Evolutionary conservation across 768 basidiomycete genomes (phyloP).

Genomic region (Russula brevipes): DNA sequence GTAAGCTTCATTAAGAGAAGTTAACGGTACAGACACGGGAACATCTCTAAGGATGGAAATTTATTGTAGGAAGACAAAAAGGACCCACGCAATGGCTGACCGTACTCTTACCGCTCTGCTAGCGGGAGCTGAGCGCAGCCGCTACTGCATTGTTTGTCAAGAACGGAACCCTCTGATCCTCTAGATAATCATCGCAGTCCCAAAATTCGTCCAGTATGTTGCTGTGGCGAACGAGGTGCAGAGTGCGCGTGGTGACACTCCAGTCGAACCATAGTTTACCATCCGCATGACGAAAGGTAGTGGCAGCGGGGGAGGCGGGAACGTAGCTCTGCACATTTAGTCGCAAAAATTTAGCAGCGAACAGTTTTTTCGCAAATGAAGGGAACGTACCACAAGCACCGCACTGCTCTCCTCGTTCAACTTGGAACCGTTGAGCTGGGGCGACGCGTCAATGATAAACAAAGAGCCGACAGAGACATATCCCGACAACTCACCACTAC

Average conservation of each 20-base stretch:
- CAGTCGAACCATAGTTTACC: slow-evolving; percentile 1
- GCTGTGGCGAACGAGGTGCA: slow-evolving; percentile 45
- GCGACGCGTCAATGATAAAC: slow-evolving; percentile 37
- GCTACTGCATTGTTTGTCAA: slow-evolving; percentile 35
- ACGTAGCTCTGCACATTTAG: slow-evolving; percentile 5
- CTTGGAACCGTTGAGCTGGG: slow-evolving; percentile 36
- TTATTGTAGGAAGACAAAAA: not conserved
- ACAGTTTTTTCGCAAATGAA: not conserved
- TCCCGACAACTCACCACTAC: too few relatives aligned
- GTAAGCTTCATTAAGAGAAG: slow-evolving; percentile 1
- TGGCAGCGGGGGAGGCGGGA: not conserved
- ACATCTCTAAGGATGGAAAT: not conserved
- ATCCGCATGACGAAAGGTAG: not conserved
- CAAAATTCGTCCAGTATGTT: slow-evolving; percentile 54
- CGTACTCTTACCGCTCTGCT: not conserved
- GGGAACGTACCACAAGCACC: slow-evolving; percentile 19
- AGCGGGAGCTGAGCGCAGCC: not conserved
- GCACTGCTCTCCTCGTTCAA: slow-evolving; percentile 1
- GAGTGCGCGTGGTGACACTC: slow-evolving; percentile 41
- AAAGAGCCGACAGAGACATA: too few relatives aligned
- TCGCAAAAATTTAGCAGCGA: not conserved
- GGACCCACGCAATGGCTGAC: not conserved
- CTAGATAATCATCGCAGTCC: slow-evolving; percentile 81
- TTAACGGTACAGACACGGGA: slow-evolving; percentile 2
- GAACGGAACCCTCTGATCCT: slow-evolving; percentile 58